Conservation (phyloP, 306 rosid genomes). For the Vigna hirtella region DNA sequence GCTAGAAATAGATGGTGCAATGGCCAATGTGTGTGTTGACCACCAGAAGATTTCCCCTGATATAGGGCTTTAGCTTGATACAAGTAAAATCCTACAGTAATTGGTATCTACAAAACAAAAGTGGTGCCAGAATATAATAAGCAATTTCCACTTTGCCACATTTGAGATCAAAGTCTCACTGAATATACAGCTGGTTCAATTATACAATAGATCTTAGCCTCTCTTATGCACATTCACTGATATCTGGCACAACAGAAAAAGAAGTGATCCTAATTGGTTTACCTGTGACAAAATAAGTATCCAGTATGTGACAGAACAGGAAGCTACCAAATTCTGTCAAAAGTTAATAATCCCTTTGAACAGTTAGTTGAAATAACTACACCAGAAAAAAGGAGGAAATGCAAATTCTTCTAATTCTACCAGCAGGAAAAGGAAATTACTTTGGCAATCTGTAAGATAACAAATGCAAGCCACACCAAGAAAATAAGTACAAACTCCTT, state of each 20-base stretch:
- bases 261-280: slow-evolving; percentile 8
- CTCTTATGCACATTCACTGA: background rate
- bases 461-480: slow-evolving; percentile 76
- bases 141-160: background rate
- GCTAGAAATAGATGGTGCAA: slow-evolving; percentile 63
- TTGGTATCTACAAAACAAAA: slow-evolving; percentile 64
- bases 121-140: background rate
- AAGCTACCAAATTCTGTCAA: slow-evolving; percentile 55
- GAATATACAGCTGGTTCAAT: background rate
- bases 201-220: background rate
- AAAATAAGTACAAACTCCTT: slow-evolving; percentile 73
- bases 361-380: slow-evolving; percentile 25
- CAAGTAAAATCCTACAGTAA: slow-evolving; percentile 63
- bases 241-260: background rate
- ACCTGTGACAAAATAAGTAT: slow-evolving; percentile 70
- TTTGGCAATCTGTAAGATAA: slow-evolving; percentile 66
- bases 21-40: slow-evolving; percentile 51
- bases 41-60: slow-evolving; percentile 65
- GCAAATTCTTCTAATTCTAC: background rate
- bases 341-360: background rate
- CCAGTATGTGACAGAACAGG: slow-evolving; percentile 76
- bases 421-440: slow-evolving; percentile 45
- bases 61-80: slow-evolving; percentile 71
- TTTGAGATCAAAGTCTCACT: background rate
- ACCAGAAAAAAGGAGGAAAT: background rate